phyloP scores from a whole-genome alignment of 2,329 filamentous ascomycete genomes.

The Pseudogymnoascus sp. region DNA sequence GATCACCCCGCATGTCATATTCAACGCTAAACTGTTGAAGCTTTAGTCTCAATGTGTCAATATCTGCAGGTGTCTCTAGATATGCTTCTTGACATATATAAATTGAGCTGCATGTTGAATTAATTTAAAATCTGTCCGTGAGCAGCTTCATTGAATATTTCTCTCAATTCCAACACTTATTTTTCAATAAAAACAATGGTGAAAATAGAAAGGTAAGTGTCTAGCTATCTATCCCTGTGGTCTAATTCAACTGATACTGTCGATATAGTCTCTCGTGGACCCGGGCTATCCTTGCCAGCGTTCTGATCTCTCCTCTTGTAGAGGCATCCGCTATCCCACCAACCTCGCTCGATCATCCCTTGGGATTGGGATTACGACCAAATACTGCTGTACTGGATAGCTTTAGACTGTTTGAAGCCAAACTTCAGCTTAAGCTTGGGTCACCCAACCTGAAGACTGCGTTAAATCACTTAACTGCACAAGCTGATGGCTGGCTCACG shows the following conservation, averaged over 20 bases:
- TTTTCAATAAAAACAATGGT: not conserved
- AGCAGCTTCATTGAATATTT: not conserved
- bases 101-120: not conserved
- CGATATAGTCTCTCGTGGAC: not conserved
- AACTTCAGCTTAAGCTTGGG: conserved; percentile 7
- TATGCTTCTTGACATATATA: not conserved
- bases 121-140: not conserved
- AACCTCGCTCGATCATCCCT: not conserved
- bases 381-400: conserved; percentile 14
- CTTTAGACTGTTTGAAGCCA: conserved; percentile 12
- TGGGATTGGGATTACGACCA: not conserved
- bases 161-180: not conserved
- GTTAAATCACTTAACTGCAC: not conserved
- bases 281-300: not conserved
- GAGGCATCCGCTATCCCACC: not conserved
- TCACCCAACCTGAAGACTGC: not conserved
- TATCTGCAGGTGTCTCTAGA: not conserved
- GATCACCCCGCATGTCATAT: not conserved
- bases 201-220: not conserved
- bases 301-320: not conserved
- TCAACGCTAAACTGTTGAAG: not conserved
- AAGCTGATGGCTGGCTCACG: conserved; percentile 21
- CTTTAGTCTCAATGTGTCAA: not conserved
- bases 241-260: not conserved
- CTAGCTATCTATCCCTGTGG: not conserved